Conservation (phyloP, 1,284 basidiomycete species). For the Leccinum solheimii region DNA sequence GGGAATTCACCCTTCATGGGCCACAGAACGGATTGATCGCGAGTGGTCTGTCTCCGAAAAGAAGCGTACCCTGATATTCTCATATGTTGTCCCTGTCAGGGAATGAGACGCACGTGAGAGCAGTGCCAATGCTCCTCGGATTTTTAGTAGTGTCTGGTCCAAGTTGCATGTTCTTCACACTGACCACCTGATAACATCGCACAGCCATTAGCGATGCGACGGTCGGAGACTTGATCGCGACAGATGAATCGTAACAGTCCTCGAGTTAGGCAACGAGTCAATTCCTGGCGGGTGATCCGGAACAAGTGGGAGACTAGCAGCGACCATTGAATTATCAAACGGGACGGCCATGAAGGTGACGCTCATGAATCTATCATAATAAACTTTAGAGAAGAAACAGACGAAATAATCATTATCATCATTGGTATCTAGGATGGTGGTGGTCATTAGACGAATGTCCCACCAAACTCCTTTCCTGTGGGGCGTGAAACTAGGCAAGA, state of each 20-base stretch:
- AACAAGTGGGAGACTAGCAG: conserved; percentile 33
- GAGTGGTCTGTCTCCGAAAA: conserved; percentile 40
- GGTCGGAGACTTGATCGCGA: conserved; percentile 21
- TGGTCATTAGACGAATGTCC: conserved; percentile 48
- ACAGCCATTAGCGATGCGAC: conserved; percentile 9
- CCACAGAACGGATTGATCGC: conserved; percentile 14
- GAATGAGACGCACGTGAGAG: conserved; percentile 39
- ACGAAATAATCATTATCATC: conserved; percentile 39
- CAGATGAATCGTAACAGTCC: conserved; percentile 32
- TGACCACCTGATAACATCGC: conserved; percentile 48
- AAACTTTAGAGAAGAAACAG: conserved; percentile 36
- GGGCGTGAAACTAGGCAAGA: conserved; percentile 39
- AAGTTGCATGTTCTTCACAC: conserved; percentile 43
- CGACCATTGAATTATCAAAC: conserved; percentile 38
- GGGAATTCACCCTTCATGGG: conserved; percentile 38
- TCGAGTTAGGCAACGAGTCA: conserved; percentile 32
- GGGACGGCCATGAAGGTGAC: conserved; percentile 36
- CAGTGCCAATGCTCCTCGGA: conserved; percentile 40
- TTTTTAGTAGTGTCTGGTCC: conserved; percentile 42
- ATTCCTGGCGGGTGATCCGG: conserved; percentile 32
- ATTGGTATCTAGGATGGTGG: conserved; percentile 46
- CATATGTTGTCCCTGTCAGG: conserved; percentile 34
- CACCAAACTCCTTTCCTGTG: conserved; percentile 53
- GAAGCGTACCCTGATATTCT: conserved; percentile 40
- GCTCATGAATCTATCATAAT: conserved; percentile 41